Evolutionary conservation across 768 basidiomycete species (phyloP).

Genomic region (Boletus rufocinnamomeus): DNA sequence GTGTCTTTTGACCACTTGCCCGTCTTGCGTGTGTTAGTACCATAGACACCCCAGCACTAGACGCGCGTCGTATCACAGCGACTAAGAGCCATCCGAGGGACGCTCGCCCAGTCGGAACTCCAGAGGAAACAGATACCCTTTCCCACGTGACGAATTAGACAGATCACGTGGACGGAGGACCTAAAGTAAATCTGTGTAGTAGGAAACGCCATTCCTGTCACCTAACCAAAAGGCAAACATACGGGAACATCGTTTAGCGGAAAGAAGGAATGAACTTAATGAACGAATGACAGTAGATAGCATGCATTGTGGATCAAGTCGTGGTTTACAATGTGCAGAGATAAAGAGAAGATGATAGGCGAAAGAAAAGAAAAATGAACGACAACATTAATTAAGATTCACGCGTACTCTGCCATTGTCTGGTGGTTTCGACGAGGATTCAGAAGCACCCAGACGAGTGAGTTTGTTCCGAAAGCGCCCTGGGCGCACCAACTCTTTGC

Average conservation of each 20-base stretch:
- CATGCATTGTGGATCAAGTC: constrained; percentile 26
- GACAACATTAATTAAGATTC: constrained; percentile 34
- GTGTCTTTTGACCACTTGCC: neutral
- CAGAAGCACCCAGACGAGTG: constrained; percentile 29
- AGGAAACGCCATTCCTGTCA: neutral
- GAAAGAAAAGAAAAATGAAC: constrained; percentile 14
- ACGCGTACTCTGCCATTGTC: constrained; percentile 39
- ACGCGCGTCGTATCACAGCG: constrained; percentile 5
- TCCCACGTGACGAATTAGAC: constrained; percentile 27
- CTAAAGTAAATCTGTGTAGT: neutral
- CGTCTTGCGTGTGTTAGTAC: neutral
- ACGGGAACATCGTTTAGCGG: constrained; percentile 6
- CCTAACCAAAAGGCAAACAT: constrained; percentile 8
- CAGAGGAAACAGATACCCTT: constrained; percentile 8
- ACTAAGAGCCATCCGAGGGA: constrained; percentile 6
- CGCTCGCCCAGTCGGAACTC: constrained; percentile 6
- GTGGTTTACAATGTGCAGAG: constrained; percentile 31
- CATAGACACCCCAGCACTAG: neutral
- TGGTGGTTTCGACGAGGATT: constrained; percentile 32
- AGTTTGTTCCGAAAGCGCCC: constrained; percentile 34
- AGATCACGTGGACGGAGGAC: constrained; percentile 22
- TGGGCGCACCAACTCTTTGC: constrained; percentile 24
- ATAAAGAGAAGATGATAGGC: constrained; percentile 17
- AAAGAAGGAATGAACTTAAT: constrained; percentile 10
- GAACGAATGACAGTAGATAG: constrained; percentile 16